phyloP scores from a whole-genome alignment of 2,329 filamentous ascomycete species.

The Macrophomina tecta region DNA sequence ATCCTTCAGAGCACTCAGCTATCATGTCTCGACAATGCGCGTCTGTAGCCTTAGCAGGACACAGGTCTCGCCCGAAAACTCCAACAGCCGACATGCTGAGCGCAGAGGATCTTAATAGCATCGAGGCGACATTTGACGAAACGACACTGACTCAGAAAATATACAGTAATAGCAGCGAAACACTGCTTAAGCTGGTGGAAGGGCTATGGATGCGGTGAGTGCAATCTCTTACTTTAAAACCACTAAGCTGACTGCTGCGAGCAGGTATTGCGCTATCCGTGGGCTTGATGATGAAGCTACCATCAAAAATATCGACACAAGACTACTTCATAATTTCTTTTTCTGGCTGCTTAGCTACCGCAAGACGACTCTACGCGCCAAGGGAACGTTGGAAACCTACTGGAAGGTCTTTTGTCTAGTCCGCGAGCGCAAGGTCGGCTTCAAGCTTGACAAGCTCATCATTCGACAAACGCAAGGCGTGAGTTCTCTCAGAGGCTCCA shows the following conservation, averaged over 20 bases:
- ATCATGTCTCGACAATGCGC: background rate
- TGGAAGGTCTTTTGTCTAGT: slow-evolving; percentile 1
- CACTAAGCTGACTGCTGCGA: background rate
- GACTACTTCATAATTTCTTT: background rate
- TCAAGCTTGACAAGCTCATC: background rate
- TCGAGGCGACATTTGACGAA: background rate
- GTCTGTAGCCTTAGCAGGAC: background rate
- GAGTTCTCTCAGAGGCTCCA: background rate
- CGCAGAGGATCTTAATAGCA: background rate
- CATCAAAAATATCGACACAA: background rate
- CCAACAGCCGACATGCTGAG: background rate
- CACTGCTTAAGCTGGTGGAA: background rate
- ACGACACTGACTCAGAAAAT: background rate
- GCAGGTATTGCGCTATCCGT: background rate
- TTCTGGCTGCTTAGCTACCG: background rate
- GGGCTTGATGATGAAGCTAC: background rate
- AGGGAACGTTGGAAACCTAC: background rate
- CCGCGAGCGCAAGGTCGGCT: background rate
- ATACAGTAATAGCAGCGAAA: background rate
- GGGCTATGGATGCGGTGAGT: background rate
- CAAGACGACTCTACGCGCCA: background rate
- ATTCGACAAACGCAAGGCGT: background rate
- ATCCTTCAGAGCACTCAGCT: background rate
- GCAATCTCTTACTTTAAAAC: background rate
- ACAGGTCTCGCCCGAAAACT: background rate